Base-by-base conservation (phyloP, 108 stramenopile species). In the Hondaea fermentalgiana region DNA sequence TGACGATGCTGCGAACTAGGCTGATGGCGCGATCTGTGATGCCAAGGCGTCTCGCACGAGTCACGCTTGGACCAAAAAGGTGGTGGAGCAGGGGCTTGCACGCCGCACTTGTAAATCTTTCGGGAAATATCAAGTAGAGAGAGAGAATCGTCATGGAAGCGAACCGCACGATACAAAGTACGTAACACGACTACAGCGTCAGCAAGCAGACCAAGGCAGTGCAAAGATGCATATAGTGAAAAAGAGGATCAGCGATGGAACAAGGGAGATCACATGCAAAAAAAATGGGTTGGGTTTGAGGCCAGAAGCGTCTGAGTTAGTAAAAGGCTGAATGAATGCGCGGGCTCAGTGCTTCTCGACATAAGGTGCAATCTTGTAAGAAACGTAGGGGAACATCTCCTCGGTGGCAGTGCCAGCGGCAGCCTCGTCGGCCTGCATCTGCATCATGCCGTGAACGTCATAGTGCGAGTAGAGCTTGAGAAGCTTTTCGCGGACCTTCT, bases 401-500 rank as follows among this genome's bases (percentile, higher is more conserved):
- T 83, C 76, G 64, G 42, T 42, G 64, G 35, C 64, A 53, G 49
- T 53, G 76, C 49, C 76, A 6, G 51, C 76, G 16, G 49, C 76
- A 0, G 76, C 76, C 49, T 83, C 76, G 28, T 83, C 76, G n/a
- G 76, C 76, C 6, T 83, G 6, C 76, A 83, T 83, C 76, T 83
- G 76, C 76, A 83, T 83, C 76, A 83, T 83, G n/a, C 76, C 76
- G 51, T 47, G 51, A 43, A 53, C 16, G 76, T 83, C 76, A 16
- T 53, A 83, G 76, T 47, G 45, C 51, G 76, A 47, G 76, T 83
- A 83, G n/a, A 83, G 76, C 51, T 83, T 83, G 10, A 47, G 12
- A 35, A 83, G 76, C 76, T 83, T 83, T 12, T 83, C 76, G n/a
- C 76, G 76, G 25, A 83, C 51, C 76, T 83, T 83, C 71, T 94